A percentile compares a stretch with the other conserved stretches of the same genome.
Conservation (phyloP, 768 basidiomycete species). For the Boletus pseudopeckii region DNA sequence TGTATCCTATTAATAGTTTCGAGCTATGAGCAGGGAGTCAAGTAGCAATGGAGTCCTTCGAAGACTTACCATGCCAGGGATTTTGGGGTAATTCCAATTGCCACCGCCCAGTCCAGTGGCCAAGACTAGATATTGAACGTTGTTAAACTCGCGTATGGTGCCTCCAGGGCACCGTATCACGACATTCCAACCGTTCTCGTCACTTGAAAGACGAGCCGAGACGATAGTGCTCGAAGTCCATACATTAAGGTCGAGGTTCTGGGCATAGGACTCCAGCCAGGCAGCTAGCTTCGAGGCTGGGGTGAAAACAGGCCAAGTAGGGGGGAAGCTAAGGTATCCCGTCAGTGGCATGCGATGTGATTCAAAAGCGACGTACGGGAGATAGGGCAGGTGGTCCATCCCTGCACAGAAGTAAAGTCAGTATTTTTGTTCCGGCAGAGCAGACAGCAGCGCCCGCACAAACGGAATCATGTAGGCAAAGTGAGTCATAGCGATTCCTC, state of each 20-base stretch:
- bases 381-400: slow-evolving; percentile 35
- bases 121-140: slow-evolving; percentile 48
- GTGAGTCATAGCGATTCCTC: slow-evolving; percentile 52
- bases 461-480: slow-evolving; percentile 51
- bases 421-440: not conserved
- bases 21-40: not conserved
- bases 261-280: slow-evolving; percentile 59
- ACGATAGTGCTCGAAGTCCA: slow-evolving; percentile 50
- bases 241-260: slow-evolving; percentile 53
- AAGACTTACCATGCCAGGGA: slow-evolving; percentile 38
- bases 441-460: slow-evolving; percentile 18
- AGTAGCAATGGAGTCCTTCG: not conserved
- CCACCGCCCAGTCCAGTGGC: slow-evolving; percentile 47
- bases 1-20: not conserved
- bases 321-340: slow-evolving; percentile 40
- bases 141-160: slow-evolving; percentile 31
- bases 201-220: slow-evolving; percentile 20
- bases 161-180: slow-evolving; percentile 30
- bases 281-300: slow-evolving; percentile 51
- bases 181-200: slow-evolving; percentile 41
- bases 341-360: not conserved
- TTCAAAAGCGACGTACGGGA: slow-evolving; percentile 35
- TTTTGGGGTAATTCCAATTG: slow-evolving; percentile 39
- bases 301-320: slow-evolving; percentile 48
- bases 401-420: not conserved